Evolutionary conservation across 306 rosid species (phyloP), one percentile per base, ranked within the genome.

Genomic region (Inga laurina): DNA sequence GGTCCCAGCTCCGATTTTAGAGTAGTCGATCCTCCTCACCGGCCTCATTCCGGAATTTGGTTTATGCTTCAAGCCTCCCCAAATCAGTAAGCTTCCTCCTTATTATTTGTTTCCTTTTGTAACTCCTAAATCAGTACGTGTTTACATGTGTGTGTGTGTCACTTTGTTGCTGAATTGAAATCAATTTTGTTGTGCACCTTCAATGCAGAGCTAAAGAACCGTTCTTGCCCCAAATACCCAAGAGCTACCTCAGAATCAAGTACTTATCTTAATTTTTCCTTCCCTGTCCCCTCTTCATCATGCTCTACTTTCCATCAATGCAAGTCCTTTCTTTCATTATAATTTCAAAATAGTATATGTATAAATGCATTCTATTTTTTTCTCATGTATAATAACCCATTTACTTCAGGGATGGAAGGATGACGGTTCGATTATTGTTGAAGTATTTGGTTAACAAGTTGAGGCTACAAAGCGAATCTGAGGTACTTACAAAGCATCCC

Each of bases 1-100:
- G 98, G 94, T 16, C 91, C 97, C 10, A 90, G 91, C 87, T 84
- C 93, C 4, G 89, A 90, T 73, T 67, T 88, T 79, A 84, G 97
- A 75, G 94, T 94, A 11, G 93, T 92, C 62, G 91, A 90, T 84
- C 98, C 98, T 89, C 99, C 99, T 3, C 80, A 91, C 22, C 83
- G 98, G 79, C 97, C 97, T 65, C 95, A 90, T 81, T 97, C 98
- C 9, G 99, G 99, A 85, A 87, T 97, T 49, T 97, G 99, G 99
- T 97, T 97, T 39, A 91, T 84, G 90, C 91, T 97, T 8, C 97
- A 90, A 92, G 98, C 98, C n/a, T 91, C 94, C 16, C 97, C 83
- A 69, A 89, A 92, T 78, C 99, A 91, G 99, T 97, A 89, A 32
- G 43, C 21, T 64, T 22, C 18, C 34, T 32, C 4, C 59, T 34